These are phyloP conservation scores for Nitzschia sp. DNA, from an alignment of 108 stramenopile genomes.

Conservation along the genomic window DNA sequence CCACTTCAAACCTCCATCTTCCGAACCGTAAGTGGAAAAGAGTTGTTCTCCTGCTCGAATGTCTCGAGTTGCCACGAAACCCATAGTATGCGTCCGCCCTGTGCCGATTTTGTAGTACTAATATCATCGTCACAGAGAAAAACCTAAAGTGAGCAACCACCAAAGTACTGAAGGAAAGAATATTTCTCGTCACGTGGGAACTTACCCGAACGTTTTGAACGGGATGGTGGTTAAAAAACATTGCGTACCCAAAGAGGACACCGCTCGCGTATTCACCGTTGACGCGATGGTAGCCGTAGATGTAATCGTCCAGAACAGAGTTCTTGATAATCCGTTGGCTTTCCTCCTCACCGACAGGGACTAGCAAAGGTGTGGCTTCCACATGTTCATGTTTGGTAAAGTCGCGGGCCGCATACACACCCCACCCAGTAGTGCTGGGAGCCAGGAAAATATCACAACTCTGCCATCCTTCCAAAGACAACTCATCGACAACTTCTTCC, in stretches of 20 bases:
- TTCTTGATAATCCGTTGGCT: not conserved
- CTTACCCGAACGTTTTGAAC: not conserved
- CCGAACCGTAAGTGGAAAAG: slow-evolving; percentile 34
- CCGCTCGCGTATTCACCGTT: slow-evolving; percentile 2
- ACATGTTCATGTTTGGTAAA: slow-evolving; percentile 38
- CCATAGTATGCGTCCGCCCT: slow-evolving; percentile 5
- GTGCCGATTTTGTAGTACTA: slow-evolving; percentile 12
- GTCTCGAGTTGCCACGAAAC: not conserved
- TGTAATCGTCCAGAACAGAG: slow-evolving; percentile 35
- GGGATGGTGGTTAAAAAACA: slow-evolving; percentile 47
- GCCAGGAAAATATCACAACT: slow-evolving; percentile 35
- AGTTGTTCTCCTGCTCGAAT: slow-evolving; percentile 41
- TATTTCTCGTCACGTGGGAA: not conserved
- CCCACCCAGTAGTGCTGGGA: slow-evolving; percentile 39
- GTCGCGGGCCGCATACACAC: slow-evolving; percentile 39
- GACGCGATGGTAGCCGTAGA: slow-evolving; percentile 25
- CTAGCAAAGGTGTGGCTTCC: slow-evolving; percentile 8
- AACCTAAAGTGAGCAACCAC: not conserved
- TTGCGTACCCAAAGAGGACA: slow-evolving; percentile 35
- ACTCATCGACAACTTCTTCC: too few species aligned
- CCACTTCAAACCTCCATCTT: slow-evolving; percentile 30
- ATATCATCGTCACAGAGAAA: not conserved
- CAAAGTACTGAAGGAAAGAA: not conserved
- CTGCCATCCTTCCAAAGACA: slow-evolving; percentile 22
- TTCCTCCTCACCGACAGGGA: not conserved